phyloP scores from a whole-genome alignment of 768 basidiomycete genomes.

The Boletus vermiculosoides region DNA sequence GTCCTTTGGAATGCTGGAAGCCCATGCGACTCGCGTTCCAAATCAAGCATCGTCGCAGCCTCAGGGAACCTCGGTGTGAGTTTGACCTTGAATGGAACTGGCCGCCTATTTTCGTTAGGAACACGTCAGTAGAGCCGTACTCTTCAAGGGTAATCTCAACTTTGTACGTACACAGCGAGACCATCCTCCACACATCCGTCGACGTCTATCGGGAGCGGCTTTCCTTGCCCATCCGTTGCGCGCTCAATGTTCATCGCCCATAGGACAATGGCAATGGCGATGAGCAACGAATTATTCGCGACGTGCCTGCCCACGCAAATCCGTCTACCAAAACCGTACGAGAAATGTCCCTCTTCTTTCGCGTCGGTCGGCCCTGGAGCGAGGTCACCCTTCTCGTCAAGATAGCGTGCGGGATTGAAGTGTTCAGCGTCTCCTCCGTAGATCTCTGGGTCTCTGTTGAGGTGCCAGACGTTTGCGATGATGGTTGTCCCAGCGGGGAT shows the following conservation, averaged over 20 bases:
- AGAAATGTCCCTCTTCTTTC: conserved; percentile 18
- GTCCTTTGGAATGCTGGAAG: background rate
- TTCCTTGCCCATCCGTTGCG: background rate
- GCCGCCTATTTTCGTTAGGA: background rate
- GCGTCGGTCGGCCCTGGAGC: background rate
- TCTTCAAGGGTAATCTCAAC: too few relatives aligned
- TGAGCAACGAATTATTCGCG: conserved; percentile 36
- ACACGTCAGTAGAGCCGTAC: too few relatives aligned
- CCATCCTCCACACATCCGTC: conserved; percentile 10
- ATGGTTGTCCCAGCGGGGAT: conserved; percentile 21
- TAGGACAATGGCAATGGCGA: conserved; percentile 32
- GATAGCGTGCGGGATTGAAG: conserved; percentile 39
- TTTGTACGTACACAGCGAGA: conserved; percentile 3
- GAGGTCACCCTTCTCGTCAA: background rate
- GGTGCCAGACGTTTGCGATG: conserved; percentile 15
- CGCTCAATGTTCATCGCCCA: conserved; percentile 24
- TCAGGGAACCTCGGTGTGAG: conserved; percentile 4
- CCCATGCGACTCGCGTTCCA: conserved; percentile 8
- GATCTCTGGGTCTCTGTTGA: conserved; percentile 40
- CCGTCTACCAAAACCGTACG: conserved; percentile 8
- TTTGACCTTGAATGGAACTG: conserved; percentile 5
- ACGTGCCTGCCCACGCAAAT: conserved; percentile 36
- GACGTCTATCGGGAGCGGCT: conserved; percentile 6
- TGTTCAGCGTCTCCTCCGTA: conserved; percentile 46
- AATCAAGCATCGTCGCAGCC: conserved; percentile 5